These are phyloP conservation scores for Penicillium samsonianum DNA, from an alignment of 495 filamentous ascomycete genomes.

Conservation along the genomic window DNA sequence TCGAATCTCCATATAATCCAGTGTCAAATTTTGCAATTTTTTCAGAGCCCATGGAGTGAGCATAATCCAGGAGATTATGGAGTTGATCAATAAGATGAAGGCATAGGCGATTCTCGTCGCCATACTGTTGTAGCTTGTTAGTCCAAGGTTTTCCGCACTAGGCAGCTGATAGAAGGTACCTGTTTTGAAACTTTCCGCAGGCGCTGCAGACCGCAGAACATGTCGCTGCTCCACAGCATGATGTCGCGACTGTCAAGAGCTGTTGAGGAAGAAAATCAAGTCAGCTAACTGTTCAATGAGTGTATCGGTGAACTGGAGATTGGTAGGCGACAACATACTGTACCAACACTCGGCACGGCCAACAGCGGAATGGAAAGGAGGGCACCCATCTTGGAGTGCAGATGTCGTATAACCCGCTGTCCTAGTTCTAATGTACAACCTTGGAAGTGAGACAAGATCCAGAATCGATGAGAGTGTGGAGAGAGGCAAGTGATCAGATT, in stretches of 20 bases:
- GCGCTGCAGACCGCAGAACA: slow-evolving; percentile 92
- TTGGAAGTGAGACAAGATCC: not conserved
- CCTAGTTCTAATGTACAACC: not conserved
- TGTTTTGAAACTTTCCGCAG: slow-evolving; percentile 95
- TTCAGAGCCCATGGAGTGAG: slow-evolving; percentile 98
- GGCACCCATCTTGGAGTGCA: slow-evolving; percentile 66
- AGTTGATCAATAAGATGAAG: slow-evolving; percentile 93
- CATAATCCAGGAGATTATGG: slow-evolving; percentile 97
- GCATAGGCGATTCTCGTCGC: slow-evolving; percentile 97
- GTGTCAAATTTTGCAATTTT: slow-evolving; percentile 83
- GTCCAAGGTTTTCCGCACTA: slow-evolving; percentile 3
- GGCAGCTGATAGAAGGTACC: slow-evolving; percentile 50
- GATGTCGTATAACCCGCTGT: not conserved
- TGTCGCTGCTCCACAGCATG: slow-evolving; percentile 93
- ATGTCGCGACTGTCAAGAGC: slow-evolving; percentile 74
- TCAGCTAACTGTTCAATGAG: slow-evolving; percentile 26
- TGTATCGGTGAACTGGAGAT: slow-evolving; percentile 1
- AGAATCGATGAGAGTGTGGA: slow-evolving; percentile 1
- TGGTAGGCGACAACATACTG: slow-evolving; percentile 57
- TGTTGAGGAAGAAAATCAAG: slow-evolving; percentile 34
- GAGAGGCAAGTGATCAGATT: slow-evolving; percentile 6
- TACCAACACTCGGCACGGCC: slow-evolving; percentile 81
- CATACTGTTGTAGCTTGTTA: slow-evolving; percentile 61
- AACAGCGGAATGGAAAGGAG: slow-evolving; percentile 86
- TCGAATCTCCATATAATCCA: slow-evolving; percentile 92